Percentiles rank a stretch among this genome's conserved stretches.
These are phyloP conservation scores for Boletus reticuloceps DNA, from an alignment of 768 basidiomycete species.

Conservation along the genomic window DNA sequence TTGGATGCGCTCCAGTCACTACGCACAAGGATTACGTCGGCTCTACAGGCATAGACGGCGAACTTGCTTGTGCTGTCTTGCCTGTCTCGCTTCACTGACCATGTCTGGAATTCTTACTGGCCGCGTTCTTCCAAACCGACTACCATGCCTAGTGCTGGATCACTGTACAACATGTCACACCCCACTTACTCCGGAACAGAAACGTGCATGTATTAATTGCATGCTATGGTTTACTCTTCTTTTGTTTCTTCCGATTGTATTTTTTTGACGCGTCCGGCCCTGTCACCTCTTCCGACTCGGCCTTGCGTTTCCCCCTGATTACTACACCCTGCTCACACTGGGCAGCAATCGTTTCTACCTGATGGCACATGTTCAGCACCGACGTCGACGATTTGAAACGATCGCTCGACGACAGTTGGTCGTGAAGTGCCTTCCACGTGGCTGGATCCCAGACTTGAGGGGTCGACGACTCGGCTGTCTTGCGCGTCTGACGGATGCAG, in stretches of 20 bases:
- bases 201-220: not conserved
- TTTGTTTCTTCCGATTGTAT: conserved; percentile 46
- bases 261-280: conserved; percentile 34
- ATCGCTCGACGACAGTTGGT: conserved; percentile 46
- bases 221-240: conserved; percentile 33
- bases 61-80: not conserved
- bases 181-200: not conserved
- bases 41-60: conserved; percentile 5
- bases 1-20: conserved; percentile 20
- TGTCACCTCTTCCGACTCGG: conserved; percentile 21
- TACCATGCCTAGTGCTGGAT: not conserved
- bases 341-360: conserved; percentile 41
- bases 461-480: conserved; percentile 40
- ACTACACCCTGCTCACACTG: conserved; percentile 2
- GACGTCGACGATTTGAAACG: conserved; percentile 63
- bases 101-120: not conserved
- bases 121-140: not conserved
- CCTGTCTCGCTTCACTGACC: not conserved
- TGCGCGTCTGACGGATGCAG: conserved; percentile 58
- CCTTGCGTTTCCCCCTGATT: conserved; percentile 39
- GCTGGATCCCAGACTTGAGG: conserved; percentile 56
- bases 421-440: conserved; percentile 52
- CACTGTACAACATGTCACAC: not conserved
- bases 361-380: conserved; percentile 62
- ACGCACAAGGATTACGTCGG: conserved; percentile 10